Base-by-base conservation (phyloP, 805 yeast species). In the Cyberlindnera veronae region DNA sequence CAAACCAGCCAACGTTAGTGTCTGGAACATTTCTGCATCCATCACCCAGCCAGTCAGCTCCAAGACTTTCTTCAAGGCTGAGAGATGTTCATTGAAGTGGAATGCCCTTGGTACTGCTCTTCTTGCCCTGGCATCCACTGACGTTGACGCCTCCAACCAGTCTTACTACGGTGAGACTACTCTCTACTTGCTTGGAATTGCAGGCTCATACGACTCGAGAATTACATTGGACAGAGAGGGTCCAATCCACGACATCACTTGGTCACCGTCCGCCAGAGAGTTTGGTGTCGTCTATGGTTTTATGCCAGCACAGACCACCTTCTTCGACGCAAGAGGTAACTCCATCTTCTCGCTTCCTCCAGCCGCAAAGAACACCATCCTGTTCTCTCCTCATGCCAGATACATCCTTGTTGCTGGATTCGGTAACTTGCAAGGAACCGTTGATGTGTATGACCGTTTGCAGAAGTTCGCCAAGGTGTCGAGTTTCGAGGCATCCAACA, bases 131-230 rank as follows among this genome's bases (percentile, higher is more conserved):
- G 95, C 97, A 5, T 84, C 93, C 33, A 93, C 97, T 20, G 99
- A 93, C 65, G 95, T 91, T 53, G 99, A 93, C 66, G 73, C 93
- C 23, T 77, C 95, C 24, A 95, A 95, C 62, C 82, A 91, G 70
- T 84, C 95, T 2, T 93, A 93, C 68, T 93, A 93, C 60, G 99
- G 99, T 52, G 98, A 93, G 68, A 87, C 95, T 38, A 88, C 91
- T 45, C 71, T 93, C 52, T 93, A 91, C 61, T 64, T 93, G 45
- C 73, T 95, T 51, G 96, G 96, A 45, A 85, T 93, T 51, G 89
- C 95, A 26, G 96, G 96, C 12, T 78, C 90, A 29, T 90, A 87
- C 55, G 95, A 91, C 58, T 84, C 89, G 40, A 76, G 96, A 57
- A 90, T 93, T 55, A 75, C 80, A 42, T 77, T 93, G 54, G 88